These are phyloP conservation scores for Coniella lustricola DNA, from an alignment of 2,329 filamentous ascomycete species.

Conservation along the genomic window DNA sequence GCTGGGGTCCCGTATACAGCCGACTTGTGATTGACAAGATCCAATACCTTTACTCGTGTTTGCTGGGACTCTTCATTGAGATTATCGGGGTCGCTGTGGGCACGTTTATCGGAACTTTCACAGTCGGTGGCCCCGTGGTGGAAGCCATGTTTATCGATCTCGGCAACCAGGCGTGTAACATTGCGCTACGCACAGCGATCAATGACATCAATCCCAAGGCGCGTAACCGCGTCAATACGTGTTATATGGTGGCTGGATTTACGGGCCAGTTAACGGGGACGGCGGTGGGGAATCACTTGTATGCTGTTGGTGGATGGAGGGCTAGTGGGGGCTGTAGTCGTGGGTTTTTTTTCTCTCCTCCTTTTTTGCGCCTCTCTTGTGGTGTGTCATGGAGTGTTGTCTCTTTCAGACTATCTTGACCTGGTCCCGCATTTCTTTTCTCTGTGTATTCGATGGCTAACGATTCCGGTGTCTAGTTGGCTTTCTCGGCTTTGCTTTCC, in stretches of 20 bases:
- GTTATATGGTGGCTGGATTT: constrained; percentile 73
- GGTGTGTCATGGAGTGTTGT: too few species aligned
- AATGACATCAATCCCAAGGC: constrained; percentile 65
- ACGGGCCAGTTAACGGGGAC: constrained; percentile 65
- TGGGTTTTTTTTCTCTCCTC: constrained; percentile 17
- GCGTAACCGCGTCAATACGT: constrained; percentile 71
- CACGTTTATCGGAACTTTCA: constrained; percentile 59
- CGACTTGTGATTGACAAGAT: constrained; percentile 63
- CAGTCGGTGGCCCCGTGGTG: constrained; percentile 63
- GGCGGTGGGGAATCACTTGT: constrained; percentile 19
- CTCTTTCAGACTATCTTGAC: not conserved
- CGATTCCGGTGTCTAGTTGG: constrained; percentile 23
- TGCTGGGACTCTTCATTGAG: constrained; percentile 53
- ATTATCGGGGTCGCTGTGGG: constrained; percentile 59
- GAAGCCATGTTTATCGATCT: constrained; percentile 66
- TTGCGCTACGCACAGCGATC: constrained; percentile 64
- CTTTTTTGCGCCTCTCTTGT: too few species aligned
- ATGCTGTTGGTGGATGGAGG: constrained; percentile 39
- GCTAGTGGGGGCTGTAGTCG: constrained; percentile 38
- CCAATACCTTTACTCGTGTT: constrained; percentile 59
- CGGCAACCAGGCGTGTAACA: constrained; percentile 65
- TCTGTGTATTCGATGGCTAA: not conserved
- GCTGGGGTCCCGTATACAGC: constrained; percentile 62
- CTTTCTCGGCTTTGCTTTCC: constrained; percentile 29
- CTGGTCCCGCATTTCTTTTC: not conserved